Percentiles rank a stretch among this genome's conserved stretches.
phyloP scores from a whole-genome alignment of 331 rosid species.

The Acacia pycnantha region DNA sequence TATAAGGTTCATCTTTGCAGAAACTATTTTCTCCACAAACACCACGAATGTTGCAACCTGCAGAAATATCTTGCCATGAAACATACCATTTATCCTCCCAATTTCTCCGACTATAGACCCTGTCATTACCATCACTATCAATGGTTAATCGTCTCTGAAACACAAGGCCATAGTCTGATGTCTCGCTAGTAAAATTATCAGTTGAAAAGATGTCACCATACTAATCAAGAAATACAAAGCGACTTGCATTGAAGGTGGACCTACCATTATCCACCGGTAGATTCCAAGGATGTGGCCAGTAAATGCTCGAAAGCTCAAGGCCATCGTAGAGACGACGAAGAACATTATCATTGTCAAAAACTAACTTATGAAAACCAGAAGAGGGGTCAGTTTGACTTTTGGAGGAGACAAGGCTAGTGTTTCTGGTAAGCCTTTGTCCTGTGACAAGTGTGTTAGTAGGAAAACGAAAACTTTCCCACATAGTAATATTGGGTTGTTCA shows the following conservation, averaged over 20 bases:
- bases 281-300: neutral
- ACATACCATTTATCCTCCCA: slow-evolving; percentile 35
- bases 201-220: slow-evolving; percentile 48
- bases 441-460: neutral
- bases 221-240: slow-evolving; percentile 20
- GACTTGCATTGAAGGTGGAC: neutral
- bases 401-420: neutral
- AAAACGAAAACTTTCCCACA: neutral
- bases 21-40: slow-evolving; percentile 53
- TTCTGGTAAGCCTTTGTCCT: neutral
- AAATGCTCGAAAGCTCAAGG: neutral
- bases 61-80: slow-evolving; percentile 16
- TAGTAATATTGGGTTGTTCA: neutral
- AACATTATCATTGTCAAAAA: neutral
- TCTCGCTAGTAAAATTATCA: slow-evolving; percentile 33
- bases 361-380: neutral
- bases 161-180: slow-evolving; percentile 29
- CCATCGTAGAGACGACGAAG: neutral
- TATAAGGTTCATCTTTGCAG: slow-evolving; percentile 28
- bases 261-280: neutral
- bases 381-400: neutral
- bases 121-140: slow-evolving; percentile 58
- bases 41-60: slow-evolving; percentile 63
- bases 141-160: neutral
- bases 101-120: slow-evolving; percentile 36